Base-by-base conservation (phyloP, 352 stramenopile species). In the Phytophthora foliorum region DNA sequence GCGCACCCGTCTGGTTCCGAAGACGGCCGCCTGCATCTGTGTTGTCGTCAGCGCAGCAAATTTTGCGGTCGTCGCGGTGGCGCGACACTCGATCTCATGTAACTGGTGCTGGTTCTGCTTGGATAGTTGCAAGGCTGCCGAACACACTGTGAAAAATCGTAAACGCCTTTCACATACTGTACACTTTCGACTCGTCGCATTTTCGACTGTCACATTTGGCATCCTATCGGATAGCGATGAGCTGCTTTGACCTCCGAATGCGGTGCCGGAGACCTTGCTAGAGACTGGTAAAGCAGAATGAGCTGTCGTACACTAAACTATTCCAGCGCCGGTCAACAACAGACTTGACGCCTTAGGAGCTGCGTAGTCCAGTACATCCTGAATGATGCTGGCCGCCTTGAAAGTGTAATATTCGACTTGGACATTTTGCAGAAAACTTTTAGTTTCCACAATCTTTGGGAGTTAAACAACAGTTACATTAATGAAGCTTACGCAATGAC, bases 161-260 rank as follows among this genome's bases (percentile, higher is more conserved):
- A 50, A 50, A 69, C 61, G 52, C 44, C 41, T 55, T 67, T 62
- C 51, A 22, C 39, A n/a, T n/a, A n/a, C n/a, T 2, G 31, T 41
- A n/a, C 51, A 19, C 34, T 36, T 57, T 63, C 61, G 61, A 54
- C 61, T 69, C 61, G 61, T 69, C 61, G 53, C 61, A 69, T 69
- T 69, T 69, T 63, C 61, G 61, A 63, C 60, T 68, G 60, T 68
- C 60, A 61, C 60, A 68, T 68, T 36, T 17, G 13, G 61, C 61
- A 21, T 69, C 61, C 61, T 52, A 69, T 69, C 61, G 38, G 4
- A 6, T 2, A 19, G 42, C 13, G 53, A 52, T 63, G 53, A 22
- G 11, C 7, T 16, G 34, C 34, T 39, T 39, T 10, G 34, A 9
- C 34, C 34, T 39, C 34, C 34, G 34, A 39, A n/a, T 39, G 34